Percentiles rank a stretch among this genome's conserved stretches.
These are phyloP conservation scores for Kodamaea anthophila DNA, from an alignment of 1,139 yeast species.

Conservation along the genomic window DNA sequence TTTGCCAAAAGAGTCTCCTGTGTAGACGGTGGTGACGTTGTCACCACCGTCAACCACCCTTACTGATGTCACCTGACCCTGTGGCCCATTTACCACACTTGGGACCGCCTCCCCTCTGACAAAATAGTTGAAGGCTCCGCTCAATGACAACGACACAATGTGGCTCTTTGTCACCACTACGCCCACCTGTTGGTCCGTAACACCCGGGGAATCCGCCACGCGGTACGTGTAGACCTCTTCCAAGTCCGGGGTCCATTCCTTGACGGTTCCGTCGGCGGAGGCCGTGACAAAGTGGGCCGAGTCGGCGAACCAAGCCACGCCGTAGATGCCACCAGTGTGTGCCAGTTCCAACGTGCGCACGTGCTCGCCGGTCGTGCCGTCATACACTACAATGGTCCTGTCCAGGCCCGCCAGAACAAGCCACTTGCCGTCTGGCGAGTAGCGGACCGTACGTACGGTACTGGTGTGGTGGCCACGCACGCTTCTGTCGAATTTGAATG, in stretches of 20 bases:
- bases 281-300: slow-evolving; percentile 60
- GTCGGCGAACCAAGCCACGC: slow-evolving; percentile 63
- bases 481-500: slow-evolving; percentile 76
- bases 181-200: slow-evolving; percentile 75
- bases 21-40: slow-evolving; percentile 32
- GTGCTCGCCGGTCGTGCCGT: slow-evolving; percentile 83
- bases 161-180: slow-evolving; percentile 56
- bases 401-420: slow-evolving; percentile 87
- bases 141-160: slow-evolving; percentile 61
- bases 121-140: slow-evolving; percentile 68
- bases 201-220: slow-evolving; percentile 20
- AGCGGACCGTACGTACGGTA: slow-evolving; percentile 74
- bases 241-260: slow-evolving; percentile 45
- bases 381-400: slow-evolving; percentile 68
- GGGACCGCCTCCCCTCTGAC: slow-evolving; percentile 25
- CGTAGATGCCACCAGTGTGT: slow-evolving; percentile 78
- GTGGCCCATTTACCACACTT: slow-evolving; percentile 65
- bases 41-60: slow-evolving; percentile 15
- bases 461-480: slow-evolving; percentile 71
- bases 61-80: slow-evolving; percentile 61
- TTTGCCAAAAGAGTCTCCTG: slow-evolving; percentile 86
- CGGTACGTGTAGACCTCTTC: slow-evolving; percentile 34
- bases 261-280: slow-evolving; percentile 75
- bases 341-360: slow-evolving; percentile 46
- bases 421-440: slow-evolving; percentile 70